phyloP scores from a whole-genome alignment of 805 yeast genomes.

The Soucietia sequanensis region DNA sequence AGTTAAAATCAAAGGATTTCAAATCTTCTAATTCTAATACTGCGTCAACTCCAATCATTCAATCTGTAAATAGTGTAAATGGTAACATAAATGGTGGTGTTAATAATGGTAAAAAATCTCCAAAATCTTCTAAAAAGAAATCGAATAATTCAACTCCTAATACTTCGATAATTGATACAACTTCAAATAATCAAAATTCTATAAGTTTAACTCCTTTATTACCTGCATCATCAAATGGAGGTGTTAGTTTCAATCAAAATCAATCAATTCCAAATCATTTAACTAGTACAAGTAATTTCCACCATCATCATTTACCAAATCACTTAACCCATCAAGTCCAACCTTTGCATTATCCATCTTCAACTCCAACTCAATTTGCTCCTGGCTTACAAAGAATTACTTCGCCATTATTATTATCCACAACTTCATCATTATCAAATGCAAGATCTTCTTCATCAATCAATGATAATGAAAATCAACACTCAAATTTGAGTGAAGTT shows the following conservation, averaged over 20 bases:
- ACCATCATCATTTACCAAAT: slow-evolving; percentile 20
- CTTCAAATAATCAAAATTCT: slow-evolving; percentile 2
- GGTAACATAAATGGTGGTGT: too few relatives aligned
- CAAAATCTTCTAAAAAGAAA: slow-evolving; percentile 17
- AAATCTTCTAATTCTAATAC: slow-evolving; percentile 13
- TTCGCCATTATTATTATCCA: slow-evolving; percentile 60
- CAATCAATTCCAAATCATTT: slow-evolving; percentile 4
- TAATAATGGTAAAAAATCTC: slow-evolving; percentile 25
- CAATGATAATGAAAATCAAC: too few relatives aligned
- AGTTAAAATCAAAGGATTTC: slow-evolving; percentile 50
- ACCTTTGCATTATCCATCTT: slow-evolving; percentile 63
- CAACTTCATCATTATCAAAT: slow-evolving; percentile 44
- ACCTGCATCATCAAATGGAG: slow-evolving; percentile 18
- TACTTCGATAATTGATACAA: slow-evolving; percentile 8
- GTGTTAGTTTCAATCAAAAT: slow-evolving; percentile 4
- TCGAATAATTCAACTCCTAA: slow-evolving; percentile 5
- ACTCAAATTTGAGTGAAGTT: slow-evolving; percentile 15
- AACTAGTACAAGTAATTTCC: slow-evolving; percentile 4
- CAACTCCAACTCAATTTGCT: slow-evolving; percentile 71
- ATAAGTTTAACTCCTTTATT: slow-evolving; percentile 24
- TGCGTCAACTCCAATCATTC: too few relatives aligned
- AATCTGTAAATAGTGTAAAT: too few relatives aligned
- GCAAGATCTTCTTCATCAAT: slow-evolving; percentile 21
- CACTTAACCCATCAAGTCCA: slow-evolving; percentile 38
- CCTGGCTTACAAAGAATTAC: slow-evolving; percentile 62